Evolutionary conservation across 1,284 basidiomycete genomes (phyloP).

Genomic region (Sanguinoderma infundibulare): DNA sequence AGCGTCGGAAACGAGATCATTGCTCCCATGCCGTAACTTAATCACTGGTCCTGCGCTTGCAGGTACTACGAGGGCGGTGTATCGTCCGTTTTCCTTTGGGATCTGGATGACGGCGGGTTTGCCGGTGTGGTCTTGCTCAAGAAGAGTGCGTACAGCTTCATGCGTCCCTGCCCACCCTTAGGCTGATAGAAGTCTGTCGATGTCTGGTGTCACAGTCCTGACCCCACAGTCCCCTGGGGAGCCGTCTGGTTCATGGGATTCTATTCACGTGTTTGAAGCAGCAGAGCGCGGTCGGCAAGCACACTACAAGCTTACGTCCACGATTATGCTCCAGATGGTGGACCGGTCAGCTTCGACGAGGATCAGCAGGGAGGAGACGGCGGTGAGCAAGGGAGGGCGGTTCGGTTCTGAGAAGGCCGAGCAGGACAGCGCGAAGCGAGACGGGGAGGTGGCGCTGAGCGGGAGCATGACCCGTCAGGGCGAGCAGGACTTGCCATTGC

Average conservation of each 20-base stretch:
- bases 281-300: slow-evolving; percentile 89
- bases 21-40: background rate
- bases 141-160: slow-evolving; percentile 77
- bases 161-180: background rate
- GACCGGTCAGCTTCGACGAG: slow-evolving; percentile 48
- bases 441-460: slow-evolving; percentile 84
- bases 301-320: slow-evolving; percentile 97
- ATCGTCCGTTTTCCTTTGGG: slow-evolving; percentile 99
- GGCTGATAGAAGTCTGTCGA: background rate
- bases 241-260: slow-evolving; percentile 92
- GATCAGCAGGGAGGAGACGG: slow-evolving; percentile 40
- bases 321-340: slow-evolving; percentile 94
- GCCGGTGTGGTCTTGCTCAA: slow-evolving; percentile 97
- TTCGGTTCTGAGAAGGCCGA: slow-evolving; percentile 38
- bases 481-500: slow-evolving; percentile 86
- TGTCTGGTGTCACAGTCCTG: slow-evolving; percentile 51
- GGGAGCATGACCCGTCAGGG: slow-evolving; percentile 98
- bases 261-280: slow-evolving; percentile 97
- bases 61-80: slow-evolving; percentile 98
- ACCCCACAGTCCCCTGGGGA: slow-evolving; percentile 56
- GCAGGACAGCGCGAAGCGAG: slow-evolving; percentile 51
- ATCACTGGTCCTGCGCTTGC: background rate
- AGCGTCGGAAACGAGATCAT: slow-evolving; percentile 25
- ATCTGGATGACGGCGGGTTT: slow-evolving; percentile 94
- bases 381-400: slow-evolving; percentile 38